Base-by-base conservation (phyloP, 768 basidiomycete genomes). In the Agaricus bisporus region DNA sequence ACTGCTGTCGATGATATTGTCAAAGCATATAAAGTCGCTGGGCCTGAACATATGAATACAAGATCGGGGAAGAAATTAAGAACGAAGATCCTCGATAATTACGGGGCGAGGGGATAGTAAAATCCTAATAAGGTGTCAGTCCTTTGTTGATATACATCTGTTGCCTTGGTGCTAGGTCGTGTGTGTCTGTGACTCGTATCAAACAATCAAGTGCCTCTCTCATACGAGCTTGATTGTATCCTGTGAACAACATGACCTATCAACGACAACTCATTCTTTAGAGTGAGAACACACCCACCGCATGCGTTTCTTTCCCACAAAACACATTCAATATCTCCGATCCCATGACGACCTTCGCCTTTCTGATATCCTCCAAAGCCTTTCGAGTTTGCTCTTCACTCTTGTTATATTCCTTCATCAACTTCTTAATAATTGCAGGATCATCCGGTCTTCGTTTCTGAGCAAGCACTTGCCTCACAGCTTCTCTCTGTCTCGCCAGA, bases 91-190 rank as follows among this genome's bases (percentile, higher is more conserved):
- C 37, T 57, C 22, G 29, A 48, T 10, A 51, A 57, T 20, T 41
- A 49, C 25, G 44, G 36, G 1, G 37, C 48, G 10, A 38, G 47
- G 15, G 56, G 56, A 17, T 45, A 36, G 46, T 57, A 15, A 44
- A 14, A 26, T 56, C 10, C 11, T 26, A 29, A 11, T 26, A 18
- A 36, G 20, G 17, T 9, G 3, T 20, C 3, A 44, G 12, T 22
- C 14, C 32, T 32, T 38, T 17, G 4, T 10, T 43, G 43, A 66
- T 32, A 7, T 32, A 11, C 32, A 7, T 32, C 32, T 11, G 32
- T 32, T 11, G 32, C 11, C 32, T 32, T 63, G 70, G 60, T 60
- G 20, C 51, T 60, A 15, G 51, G 59, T 15, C 65, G 22, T 66
- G 53, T 4, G 47, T 11, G 32, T 32, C 11, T 22, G 22, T 22